A percentile compares a stretch with the other conserved stretches of the same genome.
Conservation (phyloP, 139 green algal genomes). For the Chlamydomonas asymmetrica region DNA sequence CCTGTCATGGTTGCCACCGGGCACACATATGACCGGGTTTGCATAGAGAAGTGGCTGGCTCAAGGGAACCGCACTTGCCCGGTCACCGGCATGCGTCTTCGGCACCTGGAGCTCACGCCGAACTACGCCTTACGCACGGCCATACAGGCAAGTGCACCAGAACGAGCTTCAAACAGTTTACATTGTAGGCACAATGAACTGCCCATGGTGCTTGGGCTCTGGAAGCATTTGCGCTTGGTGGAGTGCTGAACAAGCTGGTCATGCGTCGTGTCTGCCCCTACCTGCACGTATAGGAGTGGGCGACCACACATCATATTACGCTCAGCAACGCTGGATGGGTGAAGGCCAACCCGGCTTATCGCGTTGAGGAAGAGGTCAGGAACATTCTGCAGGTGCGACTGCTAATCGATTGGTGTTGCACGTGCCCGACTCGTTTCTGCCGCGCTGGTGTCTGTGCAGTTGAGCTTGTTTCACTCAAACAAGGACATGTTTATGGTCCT, state of each 20-base stretch:
- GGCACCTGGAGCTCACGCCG: conserved; percentile 88
- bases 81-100: conserved; percentile 84
- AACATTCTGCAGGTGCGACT: conserved; percentile 79
- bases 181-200: too few relatives aligned
- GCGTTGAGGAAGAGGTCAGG: conserved; percentile 54
- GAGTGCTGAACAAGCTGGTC: too few relatives aligned
- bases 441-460: too few relatives aligned
- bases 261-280: too few relatives aligned
- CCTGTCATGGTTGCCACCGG: conserved; percentile 93
- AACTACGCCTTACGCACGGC: conserved; percentile 91
- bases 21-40: conserved; percentile 90
- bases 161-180: too few relatives aligned
- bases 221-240: too few relatives aligned
- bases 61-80: conserved; percentile 90
- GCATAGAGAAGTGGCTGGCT: conserved; percentile 88
- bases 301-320: conserved; percentile 53
- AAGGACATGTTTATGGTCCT: too few relatives aligned
- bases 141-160: conserved; percentile 85
- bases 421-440: too few relatives aligned
- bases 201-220: too few relatives aligned
- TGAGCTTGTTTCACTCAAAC: too few relatives aligned
- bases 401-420: too few relatives aligned
- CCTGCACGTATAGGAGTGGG: conserved; percentile 90
- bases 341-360: conserved; percentile 18
- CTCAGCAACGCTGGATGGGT: conserved; percentile 39